A percentile compares a stretch with the other conserved stretches of the same genome.
Conservation (phyloP, 2,329 filamentous ascomycete species). For the Curvularia eragrostidis region DNA sequence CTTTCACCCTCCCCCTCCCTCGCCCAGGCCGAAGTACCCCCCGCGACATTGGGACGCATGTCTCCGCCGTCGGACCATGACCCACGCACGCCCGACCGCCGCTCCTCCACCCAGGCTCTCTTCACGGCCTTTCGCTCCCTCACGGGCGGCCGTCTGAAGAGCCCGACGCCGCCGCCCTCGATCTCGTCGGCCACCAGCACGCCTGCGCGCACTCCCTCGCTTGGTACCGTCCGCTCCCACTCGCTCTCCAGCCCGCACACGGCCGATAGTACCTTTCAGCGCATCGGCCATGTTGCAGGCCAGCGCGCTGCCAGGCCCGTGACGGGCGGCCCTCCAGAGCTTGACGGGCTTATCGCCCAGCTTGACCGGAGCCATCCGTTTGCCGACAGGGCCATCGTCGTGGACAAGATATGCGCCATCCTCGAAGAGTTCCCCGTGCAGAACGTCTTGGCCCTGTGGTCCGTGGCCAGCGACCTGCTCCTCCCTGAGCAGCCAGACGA, state of each 20-base stretch:
- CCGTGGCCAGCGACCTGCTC: constrained; percentile 48
- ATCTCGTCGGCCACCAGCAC: constrained; percentile 41
- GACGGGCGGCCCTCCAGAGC: constrained; percentile 48
- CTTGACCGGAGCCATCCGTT: constrained; percentile 35
- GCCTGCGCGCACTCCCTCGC: constrained; percentile 40
- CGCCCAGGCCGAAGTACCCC: neutral
- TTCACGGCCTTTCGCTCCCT: constrained; percentile 49
- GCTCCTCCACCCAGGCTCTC: constrained; percentile 48
- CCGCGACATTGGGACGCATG: constrained; percentile 38
- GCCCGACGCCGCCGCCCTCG: constrained; percentile 41
- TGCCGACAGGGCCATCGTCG: constrained; percentile 40
- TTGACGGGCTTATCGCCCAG: constrained; percentile 42
- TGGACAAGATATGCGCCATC: constrained; percentile 44
- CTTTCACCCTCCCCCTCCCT: neutral
- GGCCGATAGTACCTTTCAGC: constrained; percentile 38
- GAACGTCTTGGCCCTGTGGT: constrained; percentile 49
- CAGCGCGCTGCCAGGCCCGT: constrained; percentile 29
- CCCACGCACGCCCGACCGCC: constrained; percentile 48
- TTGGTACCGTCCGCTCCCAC: constrained; percentile 31
- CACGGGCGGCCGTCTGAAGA: constrained; percentile 46
- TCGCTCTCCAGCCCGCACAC: constrained; percentile 32
- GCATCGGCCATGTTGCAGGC: constrained; percentile 33
- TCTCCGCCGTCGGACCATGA: constrained; percentile 47
- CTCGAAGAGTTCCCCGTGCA: constrained; percentile 46
- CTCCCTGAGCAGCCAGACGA: constrained; percentile 43